A percentile compares a stretch with the other conserved stretches of the same genome.
These are phyloP conservation scores for Cladosporium oxysporum DNA, from an alignment of 2,329 filamentous ascomycete genomes.

Conservation along the genomic window DNA sequence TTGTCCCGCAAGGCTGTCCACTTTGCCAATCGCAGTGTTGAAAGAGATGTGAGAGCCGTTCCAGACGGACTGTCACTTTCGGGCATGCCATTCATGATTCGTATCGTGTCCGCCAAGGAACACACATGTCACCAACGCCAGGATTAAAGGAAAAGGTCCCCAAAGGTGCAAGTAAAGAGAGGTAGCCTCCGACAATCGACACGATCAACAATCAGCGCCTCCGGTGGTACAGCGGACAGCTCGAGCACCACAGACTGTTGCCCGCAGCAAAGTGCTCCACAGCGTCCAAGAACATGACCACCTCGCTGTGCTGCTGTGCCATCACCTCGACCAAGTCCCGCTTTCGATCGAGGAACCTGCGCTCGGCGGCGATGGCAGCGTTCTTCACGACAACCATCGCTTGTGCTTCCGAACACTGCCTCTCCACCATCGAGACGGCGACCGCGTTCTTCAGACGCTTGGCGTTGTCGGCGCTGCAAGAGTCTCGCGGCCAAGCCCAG, in stretches of 20 bases:
- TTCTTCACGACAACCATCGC: background rate
- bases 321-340: background rate
- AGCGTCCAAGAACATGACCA: conserved; percentile 2
- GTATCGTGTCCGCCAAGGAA: background rate
- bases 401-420: background rate
- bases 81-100: background rate
- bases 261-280: conserved; percentile 14
- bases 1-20: background rate
- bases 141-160: background rate
- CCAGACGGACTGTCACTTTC: background rate
- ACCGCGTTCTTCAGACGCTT: conserved; percentile 1
- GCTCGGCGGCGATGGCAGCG: background rate
- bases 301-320: background rate
- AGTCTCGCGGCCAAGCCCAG: conserved; percentile 2
- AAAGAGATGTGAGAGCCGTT: background rate
- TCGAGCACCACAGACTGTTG: conserved; percentile 13
- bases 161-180: background rate
- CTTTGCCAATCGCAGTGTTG: background rate
- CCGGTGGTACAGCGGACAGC: background rate
- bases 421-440: conserved; percentile 3
- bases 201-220: background rate
- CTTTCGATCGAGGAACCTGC: background rate
- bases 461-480: background rate
- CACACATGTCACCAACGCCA: background rate
- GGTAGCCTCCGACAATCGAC: background rate